Percentiles rank a stretch among this genome's conserved stretches.
These are phyloP conservation scores for Castanea mollissima DNA, from an alignment of 306 rosid genomes.

Conservation along the genomic window DNA sequence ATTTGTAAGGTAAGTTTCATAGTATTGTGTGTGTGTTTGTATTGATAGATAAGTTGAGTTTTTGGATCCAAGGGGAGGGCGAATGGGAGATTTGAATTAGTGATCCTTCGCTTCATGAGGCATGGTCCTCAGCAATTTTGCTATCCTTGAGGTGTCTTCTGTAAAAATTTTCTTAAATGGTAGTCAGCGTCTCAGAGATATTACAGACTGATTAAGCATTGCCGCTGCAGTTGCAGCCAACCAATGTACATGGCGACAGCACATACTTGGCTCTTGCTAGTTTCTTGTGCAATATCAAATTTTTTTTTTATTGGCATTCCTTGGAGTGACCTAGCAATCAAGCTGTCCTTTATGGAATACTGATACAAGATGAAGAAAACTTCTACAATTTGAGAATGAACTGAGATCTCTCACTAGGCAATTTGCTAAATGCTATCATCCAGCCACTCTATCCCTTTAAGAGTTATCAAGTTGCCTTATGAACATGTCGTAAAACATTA, in stretches of 20 bases:
- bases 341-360: not conserved
- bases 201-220: not conserved
- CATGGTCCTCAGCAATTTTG: too few relatives aligned
- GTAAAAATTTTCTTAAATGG: not conserved
- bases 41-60: too few relatives aligned
- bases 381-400: not conserved
- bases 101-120: too few relatives aligned
- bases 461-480: not conserved
- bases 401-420: not conserved
- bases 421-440: not conserved
- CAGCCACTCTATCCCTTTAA: not conserved
- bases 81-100: too few relatives aligned
- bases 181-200: not conserved
- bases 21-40: too few relatives aligned
- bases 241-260: not conserved
- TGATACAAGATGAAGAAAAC: not conserved
- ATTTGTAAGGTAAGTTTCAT: slow-evolving; percentile 70
- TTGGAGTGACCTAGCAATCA: not conserved
- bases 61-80: too few relatives aligned
- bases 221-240: not conserved
- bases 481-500: not conserved
- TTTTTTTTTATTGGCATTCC: not conserved
- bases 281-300: not conserved
- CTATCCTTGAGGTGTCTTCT: not conserved
- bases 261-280: not conserved